Evolutionary conservation across 2,329 filamentous ascomycete genomes (phyloP).

Genomic region (Coleophoma eucalyptorum): DNA sequence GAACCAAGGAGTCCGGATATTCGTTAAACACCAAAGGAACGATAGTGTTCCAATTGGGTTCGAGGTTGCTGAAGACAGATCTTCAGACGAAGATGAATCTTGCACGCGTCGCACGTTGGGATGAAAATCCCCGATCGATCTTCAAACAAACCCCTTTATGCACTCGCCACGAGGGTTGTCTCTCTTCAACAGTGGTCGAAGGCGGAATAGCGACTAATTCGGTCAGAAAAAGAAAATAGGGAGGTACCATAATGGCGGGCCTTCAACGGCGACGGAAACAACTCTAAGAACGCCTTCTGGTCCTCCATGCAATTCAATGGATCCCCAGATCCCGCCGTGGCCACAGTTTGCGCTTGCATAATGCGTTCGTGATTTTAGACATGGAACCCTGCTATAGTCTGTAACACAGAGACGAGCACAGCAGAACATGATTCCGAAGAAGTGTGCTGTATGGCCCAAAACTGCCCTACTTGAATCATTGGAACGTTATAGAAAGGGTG

Average conservation of each 20-base stretch:
- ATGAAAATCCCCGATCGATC: conserved; percentile 13
- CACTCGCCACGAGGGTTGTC: conserved; percentile 1
- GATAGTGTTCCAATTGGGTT: background rate
- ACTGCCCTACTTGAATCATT: conserved; percentile 5
- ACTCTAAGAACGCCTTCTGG: background rate
- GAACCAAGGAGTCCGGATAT: too few relatives aligned
- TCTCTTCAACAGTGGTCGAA: background rate
- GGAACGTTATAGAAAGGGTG: conserved; percentile 5
- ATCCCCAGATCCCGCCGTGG: background rate
- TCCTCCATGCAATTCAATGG: background rate
- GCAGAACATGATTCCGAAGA: background rate
- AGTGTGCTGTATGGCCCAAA: background rate
- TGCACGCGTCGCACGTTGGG: conserved; percentile 13
- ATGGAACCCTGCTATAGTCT: background rate
- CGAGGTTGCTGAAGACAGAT: background rate
- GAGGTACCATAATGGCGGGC: background rate
- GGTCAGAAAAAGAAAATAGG: background rate
- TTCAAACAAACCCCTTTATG: conserved; percentile 15
- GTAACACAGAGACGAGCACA: background rate
- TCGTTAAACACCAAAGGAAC: too few relatives aligned
- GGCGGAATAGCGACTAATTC: background rate
- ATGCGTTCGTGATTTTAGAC: background rate
- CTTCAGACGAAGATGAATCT: background rate
- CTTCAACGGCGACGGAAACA: background rate
- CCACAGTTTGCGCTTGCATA: background rate